Base-by-base conservation (phyloP, 2,329 filamentous ascomycete species). In the Ascochyta clinopodiicola region DNA sequence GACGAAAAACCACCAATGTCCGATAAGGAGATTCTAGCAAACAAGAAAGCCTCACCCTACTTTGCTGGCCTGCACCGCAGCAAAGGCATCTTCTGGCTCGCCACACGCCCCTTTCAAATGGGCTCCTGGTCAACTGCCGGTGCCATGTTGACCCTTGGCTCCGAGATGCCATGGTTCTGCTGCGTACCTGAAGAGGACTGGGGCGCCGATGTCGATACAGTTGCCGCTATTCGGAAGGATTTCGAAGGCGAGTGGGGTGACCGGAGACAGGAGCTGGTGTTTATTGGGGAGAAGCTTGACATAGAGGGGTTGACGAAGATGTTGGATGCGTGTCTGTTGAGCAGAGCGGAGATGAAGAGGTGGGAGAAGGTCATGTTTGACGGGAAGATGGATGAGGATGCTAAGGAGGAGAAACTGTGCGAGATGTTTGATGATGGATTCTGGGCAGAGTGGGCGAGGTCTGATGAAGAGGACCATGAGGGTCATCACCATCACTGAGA, bases 261-360 rank as follows among this genome's bases (percentile, higher is more conserved):
- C 62, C 80, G 88, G 1, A 79, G 88, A 2, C 88, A 91, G 68
- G 88, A 91, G 70, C 70, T 91, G 6, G 88, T 91, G 2, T 89
- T 91, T 57, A 91, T 92, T 53, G 88, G 88, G 0, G 87, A 90
- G 71, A 80, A 80, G 5, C 78, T 91, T 13, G 80, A 89, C 44
- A 66, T 79, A 1, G 66, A 70, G 5, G 79, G 76, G 0, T 75
- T 91, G 15, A 82, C 80, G 22, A 73, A 71, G 4, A 69, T 81
- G 31, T 70, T 91, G 3, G 85, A 91, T 63, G 73, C 70, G 2
- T 90, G 88, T 63, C 69, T 91, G 22, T 70, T 91, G 2, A 80
- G 81, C n/a, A 83, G 88, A 21, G 70, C 70, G 0, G 88, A 91
- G 72, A 78, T 75, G 71, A 63, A 67, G 50, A 64, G 64, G 39